A percentile compares a stretch with the other conserved stretches of the same genome.
phyloP scores from a whole-genome alignment of 352 stramenopile genomes.

The Saprolegnia parasitica region DNA sequence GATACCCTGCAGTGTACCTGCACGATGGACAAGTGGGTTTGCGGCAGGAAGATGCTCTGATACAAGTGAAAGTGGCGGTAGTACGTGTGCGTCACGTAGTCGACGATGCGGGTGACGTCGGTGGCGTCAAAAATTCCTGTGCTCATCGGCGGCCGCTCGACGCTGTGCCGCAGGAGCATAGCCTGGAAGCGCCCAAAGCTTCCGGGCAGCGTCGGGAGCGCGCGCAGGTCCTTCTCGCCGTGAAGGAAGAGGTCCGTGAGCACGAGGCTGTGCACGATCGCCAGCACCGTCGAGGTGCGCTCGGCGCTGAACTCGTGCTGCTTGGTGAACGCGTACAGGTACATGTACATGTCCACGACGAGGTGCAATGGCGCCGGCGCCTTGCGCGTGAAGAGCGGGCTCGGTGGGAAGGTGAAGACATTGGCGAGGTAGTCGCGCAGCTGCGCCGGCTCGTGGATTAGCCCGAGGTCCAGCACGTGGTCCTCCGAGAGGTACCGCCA shows the following conservation, averaged over 20 bases:
- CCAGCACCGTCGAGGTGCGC: conserved; percentile 64
- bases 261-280: conserved; percentile 64
- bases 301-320: conserved; percentile 48
- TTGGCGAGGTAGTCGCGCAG: conserved; percentile 6
- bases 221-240: conserved; percentile 33
- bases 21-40: conserved; percentile 38
- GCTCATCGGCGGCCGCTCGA: conserved; percentile 32
- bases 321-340: conserved; percentile 51
- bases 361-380: conserved; percentile 8
- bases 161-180: conserved; percentile 34
- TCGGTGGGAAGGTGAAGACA: conserved; percentile 17
- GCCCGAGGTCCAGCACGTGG: conserved; percentile 6
- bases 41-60: conserved; percentile 73
- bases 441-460: background rate
- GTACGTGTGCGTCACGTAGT: conserved; percentile 74
- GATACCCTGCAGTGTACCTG: conserved; percentile 7
- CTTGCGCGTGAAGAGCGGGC: background rate
- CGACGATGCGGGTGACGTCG: conserved; percentile 54
- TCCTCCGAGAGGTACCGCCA: conserved; percentile 21
- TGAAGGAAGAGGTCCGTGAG: conserved; percentile 41
- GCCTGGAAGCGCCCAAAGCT: conserved; percentile 63
- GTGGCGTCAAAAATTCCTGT: conserved; percentile 43
- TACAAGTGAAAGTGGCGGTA: conserved; percentile 77
- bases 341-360: conserved; percentile 27
- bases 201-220: conserved; percentile 38